A percentile compares a stretch with the other conserved stretches of the same genome.
Evolutionary conservation across 345 rosid species (phyloP).

Genomic region (Acer negundo): DNA sequence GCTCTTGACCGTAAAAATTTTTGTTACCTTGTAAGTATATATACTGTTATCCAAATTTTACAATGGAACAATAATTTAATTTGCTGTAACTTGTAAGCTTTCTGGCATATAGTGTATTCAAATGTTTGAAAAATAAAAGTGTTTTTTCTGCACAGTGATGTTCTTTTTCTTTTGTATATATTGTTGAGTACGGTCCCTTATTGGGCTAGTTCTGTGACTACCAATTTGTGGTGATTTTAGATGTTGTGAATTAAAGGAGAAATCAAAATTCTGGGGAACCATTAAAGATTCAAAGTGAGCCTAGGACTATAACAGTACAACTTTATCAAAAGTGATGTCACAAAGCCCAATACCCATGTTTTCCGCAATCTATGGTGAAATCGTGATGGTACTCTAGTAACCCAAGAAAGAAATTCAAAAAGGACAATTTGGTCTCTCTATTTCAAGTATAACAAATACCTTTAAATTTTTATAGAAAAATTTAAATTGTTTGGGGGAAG

Average conservation of each 20-base stretch:
- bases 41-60: neutral
- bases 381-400: conserved; percentile 26
- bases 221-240: neutral
- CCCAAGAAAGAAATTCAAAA: neutral
- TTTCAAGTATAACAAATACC: neutral
- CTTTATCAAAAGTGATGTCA: conserved; percentile 32
- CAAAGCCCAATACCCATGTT: conserved; percentile 17
- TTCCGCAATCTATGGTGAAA: conserved; percentile 37
- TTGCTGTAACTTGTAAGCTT: neutral
- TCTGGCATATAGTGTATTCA: neutral
- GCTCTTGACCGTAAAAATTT: neutral
- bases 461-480: neutral
- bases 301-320: conserved; percentile 12
- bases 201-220: conserved; percentile 8
- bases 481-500: neutral
- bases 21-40: neutral
- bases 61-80: neutral
- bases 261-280: conserved; percentile 17
- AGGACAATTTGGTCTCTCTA: neutral
- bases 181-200: conserved; percentile 10
- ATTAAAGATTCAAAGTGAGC: conserved; percentile 23
- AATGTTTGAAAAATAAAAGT: neutral
- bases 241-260: neutral
- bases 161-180: neutral
- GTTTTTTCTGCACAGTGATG: neutral